Conservation (phyloP, 257 asterid genomes). For the Solanum piurae region DNA sequence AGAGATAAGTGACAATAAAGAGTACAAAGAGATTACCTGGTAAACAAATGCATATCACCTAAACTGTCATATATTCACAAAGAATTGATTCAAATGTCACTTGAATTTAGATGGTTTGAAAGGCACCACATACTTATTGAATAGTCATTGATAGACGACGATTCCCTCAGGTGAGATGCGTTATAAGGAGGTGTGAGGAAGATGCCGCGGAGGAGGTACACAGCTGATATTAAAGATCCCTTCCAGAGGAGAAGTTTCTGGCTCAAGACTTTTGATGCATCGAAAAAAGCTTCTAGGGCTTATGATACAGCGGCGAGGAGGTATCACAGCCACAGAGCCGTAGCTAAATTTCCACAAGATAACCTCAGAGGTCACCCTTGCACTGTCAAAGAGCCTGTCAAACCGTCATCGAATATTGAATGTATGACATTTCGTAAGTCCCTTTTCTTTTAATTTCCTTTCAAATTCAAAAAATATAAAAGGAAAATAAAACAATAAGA, state of each 20-base stretch:
- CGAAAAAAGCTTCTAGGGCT: not conserved
- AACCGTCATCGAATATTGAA: no score
- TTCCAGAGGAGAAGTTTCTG: not conserved
- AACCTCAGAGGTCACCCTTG: not conserved
- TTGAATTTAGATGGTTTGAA: not conserved
- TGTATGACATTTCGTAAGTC: not conserved
- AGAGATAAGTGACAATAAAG: no score
- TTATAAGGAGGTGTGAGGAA: not conserved
- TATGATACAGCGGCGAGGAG: not conserved
- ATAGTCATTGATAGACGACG: not conserved
- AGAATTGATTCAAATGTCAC: not conserved
- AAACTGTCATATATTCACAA: not conserved
- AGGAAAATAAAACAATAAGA: not conserved
- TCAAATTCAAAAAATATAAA: no score
- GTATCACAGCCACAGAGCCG: not conserved
- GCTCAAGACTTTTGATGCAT: not conserved
- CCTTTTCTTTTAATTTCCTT: not conserved
- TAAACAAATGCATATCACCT: no score
- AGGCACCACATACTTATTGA: not conserved
- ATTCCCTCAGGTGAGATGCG: not conserved
- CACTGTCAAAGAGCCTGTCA: no score
- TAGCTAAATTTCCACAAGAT: not conserved
- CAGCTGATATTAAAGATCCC: not conserved
- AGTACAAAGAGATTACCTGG: no score
- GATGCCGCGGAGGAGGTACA: not conserved